Evolutionary conservation across 495 filamentous ascomycete genomes (phyloP).

Genomic region (Amorphotheca resinae): DNA sequence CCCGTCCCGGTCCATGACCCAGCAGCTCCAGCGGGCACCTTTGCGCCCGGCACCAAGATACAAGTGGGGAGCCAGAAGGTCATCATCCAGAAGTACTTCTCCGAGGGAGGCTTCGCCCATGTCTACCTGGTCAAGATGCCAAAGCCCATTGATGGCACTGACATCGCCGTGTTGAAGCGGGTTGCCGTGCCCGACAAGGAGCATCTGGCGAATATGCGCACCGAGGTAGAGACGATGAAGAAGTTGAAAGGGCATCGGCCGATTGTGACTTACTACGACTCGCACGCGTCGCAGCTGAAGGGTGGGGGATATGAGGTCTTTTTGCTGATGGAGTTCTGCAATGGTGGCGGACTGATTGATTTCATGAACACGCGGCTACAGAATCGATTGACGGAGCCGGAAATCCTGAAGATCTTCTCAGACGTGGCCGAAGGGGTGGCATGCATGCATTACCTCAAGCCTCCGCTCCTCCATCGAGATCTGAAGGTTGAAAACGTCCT

Average conservation of each 20-base stretch:
- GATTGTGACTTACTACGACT: conserved; percentile 97
- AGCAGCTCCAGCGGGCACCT: conserved; percentile 71
- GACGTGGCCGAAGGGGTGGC: conserved; percentile 94
- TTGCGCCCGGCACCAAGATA: conserved; percentile 86
- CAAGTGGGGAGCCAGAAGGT: conserved; percentile 88
- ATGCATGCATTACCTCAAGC: conserved; percentile 97
- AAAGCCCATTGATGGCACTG: conserved; percentile 62
- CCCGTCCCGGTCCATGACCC: conserved; percentile 29
- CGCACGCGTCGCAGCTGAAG: conserved; percentile 85
- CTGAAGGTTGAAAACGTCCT: conserved; percentile 97
- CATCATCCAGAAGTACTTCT: conserved; percentile 95
- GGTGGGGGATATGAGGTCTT: conserved; percentile 97
- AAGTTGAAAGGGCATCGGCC: conserved; percentile 89
- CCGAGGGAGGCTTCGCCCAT: conserved; percentile 96
- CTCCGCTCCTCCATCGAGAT: conserved; percentile 84
- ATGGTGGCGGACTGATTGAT: conserved; percentile 85
- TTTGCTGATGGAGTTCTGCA: conserved; percentile 88
- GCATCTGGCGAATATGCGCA: conserved; percentile 87
- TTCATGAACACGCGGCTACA: conserved; percentile 99
- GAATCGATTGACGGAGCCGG: conserved; percentile 91
- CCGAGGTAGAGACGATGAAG: conserved; percentile 99
- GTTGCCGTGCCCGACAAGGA: conserved; percentile 97
- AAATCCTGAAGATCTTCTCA: conserved; percentile 92
- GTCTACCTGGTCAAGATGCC: conserved; percentile 90
- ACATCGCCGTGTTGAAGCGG: conserved; percentile 83